A percentile compares a stretch with the other conserved stretches of the same genome.
Conservation (phyloP, 2,329 filamentous ascomycete genomes). For the Talaromyces rugulosus region DNA sequence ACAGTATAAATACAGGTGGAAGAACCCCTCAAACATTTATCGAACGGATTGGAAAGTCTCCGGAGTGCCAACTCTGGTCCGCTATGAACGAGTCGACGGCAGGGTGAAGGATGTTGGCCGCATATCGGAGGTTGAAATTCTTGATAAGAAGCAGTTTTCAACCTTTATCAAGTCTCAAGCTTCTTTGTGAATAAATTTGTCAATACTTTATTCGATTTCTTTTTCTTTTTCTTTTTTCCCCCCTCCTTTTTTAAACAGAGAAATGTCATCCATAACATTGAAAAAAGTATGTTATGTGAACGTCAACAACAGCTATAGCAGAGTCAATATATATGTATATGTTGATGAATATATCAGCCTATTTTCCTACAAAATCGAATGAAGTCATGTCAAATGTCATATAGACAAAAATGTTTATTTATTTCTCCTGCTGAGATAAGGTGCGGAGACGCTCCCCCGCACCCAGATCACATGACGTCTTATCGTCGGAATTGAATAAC, state of each 20-base stretch:
- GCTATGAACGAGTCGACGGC: conserved; percentile 29
- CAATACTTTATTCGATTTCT: background rate
- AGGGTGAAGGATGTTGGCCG: conserved; percentile 27
- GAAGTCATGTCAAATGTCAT: background rate
- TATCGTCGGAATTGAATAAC: background rate
- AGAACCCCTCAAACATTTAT: conserved; percentile 27
- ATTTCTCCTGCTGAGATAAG: conserved; percentile 1
- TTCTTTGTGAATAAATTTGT: background rate
- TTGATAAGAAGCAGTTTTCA: conserved; percentile 22
- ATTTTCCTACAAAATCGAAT: background rate
- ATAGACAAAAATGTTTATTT: background rate
- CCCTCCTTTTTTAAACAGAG: background rate
- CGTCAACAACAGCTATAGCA: background rate
- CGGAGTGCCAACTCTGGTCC: conserved; percentile 32
- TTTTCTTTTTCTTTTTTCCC: no score
- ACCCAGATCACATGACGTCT: conserved; percentile 4
- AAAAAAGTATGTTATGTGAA: background rate
- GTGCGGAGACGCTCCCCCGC: background rate
- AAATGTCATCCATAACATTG: no score
- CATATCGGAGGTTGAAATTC: conserved; percentile 28
- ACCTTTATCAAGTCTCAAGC: conserved; percentile 17
- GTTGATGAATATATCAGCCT: background rate
- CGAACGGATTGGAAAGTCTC: conserved; percentile 32
- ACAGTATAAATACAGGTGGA: conserved; percentile 29
- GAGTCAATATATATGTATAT: background rate